Evolutionary conservation across 208 protist species (phyloP).

Genomic region (Leptomonas seymouri): DNA sequence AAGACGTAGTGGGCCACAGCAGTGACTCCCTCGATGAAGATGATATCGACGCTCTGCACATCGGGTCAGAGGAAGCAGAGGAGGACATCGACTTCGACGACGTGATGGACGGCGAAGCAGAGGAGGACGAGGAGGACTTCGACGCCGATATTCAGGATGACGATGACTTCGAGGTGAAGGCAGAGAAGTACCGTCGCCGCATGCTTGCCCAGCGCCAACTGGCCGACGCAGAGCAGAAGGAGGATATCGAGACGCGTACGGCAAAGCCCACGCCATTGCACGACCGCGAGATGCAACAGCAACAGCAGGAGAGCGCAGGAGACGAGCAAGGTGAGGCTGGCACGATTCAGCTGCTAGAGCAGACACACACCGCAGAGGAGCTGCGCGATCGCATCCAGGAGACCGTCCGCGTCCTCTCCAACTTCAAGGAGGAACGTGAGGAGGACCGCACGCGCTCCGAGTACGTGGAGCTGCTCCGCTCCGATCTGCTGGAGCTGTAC

Average conservation of each 20-base stretch:
- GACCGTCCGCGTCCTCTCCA: slow-evolving; percentile 91
- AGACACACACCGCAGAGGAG: slow-evolving; percentile 77
- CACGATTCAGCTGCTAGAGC: slow-evolving; percentile 49
- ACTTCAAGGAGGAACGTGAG: slow-evolving; percentile 93
- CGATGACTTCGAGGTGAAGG: slow-evolving; percentile 88
- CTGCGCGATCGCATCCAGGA: slow-evolving; percentile 91
- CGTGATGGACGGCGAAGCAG: slow-evolving; percentile 40
- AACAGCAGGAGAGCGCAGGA: slow-evolving; percentile 20
- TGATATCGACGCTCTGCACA: not conserved
- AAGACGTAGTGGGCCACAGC: slow-evolving; percentile 13
- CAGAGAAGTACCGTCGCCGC: slow-evolving; percentile 66
- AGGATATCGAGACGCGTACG: slow-evolving; percentile 56
- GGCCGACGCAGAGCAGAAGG: slow-evolving; percentile 65
- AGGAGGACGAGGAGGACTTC: slow-evolving; percentile 50
- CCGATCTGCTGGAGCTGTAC: slow-evolving; percentile 95
- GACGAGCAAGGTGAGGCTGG: slow-evolving; percentile 3
- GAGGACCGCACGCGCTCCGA: slow-evolving; percentile 85
- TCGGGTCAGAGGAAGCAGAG: slow-evolving; percentile 10
- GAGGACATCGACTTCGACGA: slow-evolving; percentile 65
- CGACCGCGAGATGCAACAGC: slow-evolving; percentile 47
- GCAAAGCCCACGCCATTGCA: slow-evolving; percentile 55
- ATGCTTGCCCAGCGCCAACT: slow-evolving; percentile 68
- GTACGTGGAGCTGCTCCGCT: slow-evolving; percentile 91
- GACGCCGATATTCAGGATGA: slow-evolving; percentile 60
- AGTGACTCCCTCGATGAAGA: not conserved